Conservation (phyloP, 495 filamentous ascomycete genomes). For the Pyronema omphalodes region DNA sequence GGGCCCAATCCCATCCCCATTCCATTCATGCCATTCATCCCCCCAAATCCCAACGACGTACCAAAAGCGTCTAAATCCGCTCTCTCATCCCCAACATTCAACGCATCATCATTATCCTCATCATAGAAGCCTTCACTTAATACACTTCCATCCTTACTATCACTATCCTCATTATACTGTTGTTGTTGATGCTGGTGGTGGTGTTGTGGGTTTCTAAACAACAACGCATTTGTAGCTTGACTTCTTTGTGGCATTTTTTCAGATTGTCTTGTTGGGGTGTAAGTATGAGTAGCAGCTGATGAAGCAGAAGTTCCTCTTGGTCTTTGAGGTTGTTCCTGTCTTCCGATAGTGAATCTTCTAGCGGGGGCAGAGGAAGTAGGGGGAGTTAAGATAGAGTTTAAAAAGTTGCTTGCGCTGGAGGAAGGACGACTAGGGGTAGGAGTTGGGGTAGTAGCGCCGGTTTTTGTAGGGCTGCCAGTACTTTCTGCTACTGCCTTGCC, state of each 20-base stretch:
- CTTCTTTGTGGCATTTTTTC: neutral
- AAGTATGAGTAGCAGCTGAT: neutral
- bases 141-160: slow-evolving; percentile 21
- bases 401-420: slow-evolving; percentile 14
- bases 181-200: slow-evolving; percentile 7
- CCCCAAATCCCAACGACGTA: too few relatives aligned
- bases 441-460: neutral
- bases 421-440: slow-evolving; percentile 14
- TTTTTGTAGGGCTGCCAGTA: neutral
- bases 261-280: neutral
- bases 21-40: too few relatives aligned
- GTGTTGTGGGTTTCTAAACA: slow-evolving; percentile 1
- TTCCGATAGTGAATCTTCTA: slow-evolving; percentile 16
- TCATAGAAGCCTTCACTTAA: slow-evolving; percentile 14
- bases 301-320: neutral
- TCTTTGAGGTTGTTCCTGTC: slow-evolving; percentile 4
- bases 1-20: too few relatives aligned
- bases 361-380: slow-evolving; percentile 10
- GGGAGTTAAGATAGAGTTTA: slow-evolving; percentile 17
- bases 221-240: neutral
- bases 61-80: slow-evolving; percentile 12
- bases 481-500: neutral
- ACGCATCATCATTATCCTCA: slow-evolving; percentile 16
- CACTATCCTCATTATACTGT: slow-evolving; percentile 11
- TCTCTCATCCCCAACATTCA: slow-evolving; percentile 16